Evolutionary conservation across 352 stramenopile genomes (phyloP).

Genomic region (Lagenidium giganteum): DNA sequence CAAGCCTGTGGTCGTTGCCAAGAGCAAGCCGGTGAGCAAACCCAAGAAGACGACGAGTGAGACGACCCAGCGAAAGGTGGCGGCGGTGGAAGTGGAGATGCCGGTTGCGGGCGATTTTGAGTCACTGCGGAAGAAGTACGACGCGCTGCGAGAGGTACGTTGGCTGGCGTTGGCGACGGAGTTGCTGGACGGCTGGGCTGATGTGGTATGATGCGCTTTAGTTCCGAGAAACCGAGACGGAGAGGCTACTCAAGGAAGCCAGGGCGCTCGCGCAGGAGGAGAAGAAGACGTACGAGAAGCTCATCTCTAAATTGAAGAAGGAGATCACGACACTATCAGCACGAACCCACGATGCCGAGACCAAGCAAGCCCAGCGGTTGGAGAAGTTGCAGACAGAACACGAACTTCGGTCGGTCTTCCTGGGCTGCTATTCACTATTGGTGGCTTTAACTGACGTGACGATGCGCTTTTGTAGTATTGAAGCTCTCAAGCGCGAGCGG

Average conservation of each 20-base stretch:
- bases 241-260: conserved; percentile 57
- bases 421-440: neutral
- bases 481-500: conserved; percentile 15
- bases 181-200: neutral
- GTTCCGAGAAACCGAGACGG: conserved; percentile 59
- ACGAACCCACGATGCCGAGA: conserved; percentile 39
- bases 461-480: too few relatives aligned
- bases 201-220: conserved; percentile 10
- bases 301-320: conserved; percentile 64
- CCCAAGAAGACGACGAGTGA: neutral
- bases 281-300: conserved; percentile 67
- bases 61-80: neutral
- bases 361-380: conserved; percentile 34
- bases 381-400: conserved; percentile 45
- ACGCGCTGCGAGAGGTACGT: conserved; percentile 33
- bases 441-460: neutral
- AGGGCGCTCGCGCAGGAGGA: conserved; percentile 50
- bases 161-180: conserved; percentile 1
- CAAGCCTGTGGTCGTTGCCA: conserved; percentile 1
- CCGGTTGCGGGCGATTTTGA: conserved; percentile 1
- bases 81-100: conserved; percentile 8
- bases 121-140: conserved; percentile 35
- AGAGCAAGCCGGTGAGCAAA: neutral
- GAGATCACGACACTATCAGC: conserved; percentile 56
- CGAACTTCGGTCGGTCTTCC: conserved; percentile 19